Evolutionary conservation across 2,329 filamentous ascomycete species (phyloP).

Genomic region (Exophiala lecanii-corni): DNA sequence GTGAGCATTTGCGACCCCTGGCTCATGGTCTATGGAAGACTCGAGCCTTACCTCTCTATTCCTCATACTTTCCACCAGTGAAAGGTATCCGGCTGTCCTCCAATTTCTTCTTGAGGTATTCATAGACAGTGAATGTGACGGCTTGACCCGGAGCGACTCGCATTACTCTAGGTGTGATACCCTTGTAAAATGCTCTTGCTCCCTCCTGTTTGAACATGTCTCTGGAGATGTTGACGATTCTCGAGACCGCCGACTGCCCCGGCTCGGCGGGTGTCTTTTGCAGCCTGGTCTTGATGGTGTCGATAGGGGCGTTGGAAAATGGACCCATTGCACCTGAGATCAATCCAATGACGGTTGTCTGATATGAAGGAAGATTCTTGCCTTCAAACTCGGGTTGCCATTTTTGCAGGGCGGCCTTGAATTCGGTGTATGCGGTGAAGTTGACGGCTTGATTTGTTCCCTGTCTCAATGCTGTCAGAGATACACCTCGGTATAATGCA

Average conservation of each 20-base stretch:
- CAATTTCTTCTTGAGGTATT: constrained; percentile 68
- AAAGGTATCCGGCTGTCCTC: constrained; percentile 60
- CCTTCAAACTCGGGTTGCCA: constrained; percentile 66
- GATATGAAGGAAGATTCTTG: constrained; percentile 71
- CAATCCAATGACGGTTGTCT: constrained; percentile 86
- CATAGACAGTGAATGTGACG: constrained; percentile 70
- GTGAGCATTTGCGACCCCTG: background rate
- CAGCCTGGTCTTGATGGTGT: constrained; percentile 96
- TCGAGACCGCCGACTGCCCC: constrained; percentile 72
- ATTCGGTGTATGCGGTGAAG: constrained; percentile 95
- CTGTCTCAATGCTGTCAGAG: constrained; percentile 86
- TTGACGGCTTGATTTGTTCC: constrained; percentile 98
- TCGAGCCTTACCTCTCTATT: constrained; percentile 39
- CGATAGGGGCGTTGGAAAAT: constrained; percentile 93
- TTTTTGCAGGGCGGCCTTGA: constrained; percentile 72
- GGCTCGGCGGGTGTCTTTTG: constrained; percentile 82
- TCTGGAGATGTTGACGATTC: constrained; percentile 72
- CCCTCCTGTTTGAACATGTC: constrained; percentile 96
- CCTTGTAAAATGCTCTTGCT: constrained; percentile 94
- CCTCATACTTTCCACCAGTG: constrained; percentile 63
- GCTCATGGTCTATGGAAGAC: background rate
- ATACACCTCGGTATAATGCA: constrained; percentile 88
- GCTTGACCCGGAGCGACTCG: constrained; percentile 93
- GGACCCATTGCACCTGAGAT: constrained; percentile 93
- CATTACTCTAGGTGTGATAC: constrained; percentile 96